Evolutionary conservation across 805 yeast genomes (phyloP), one percentile per base, ranked within the genome.

Genomic region (Saccharomycopsis guyanensis): DNA sequence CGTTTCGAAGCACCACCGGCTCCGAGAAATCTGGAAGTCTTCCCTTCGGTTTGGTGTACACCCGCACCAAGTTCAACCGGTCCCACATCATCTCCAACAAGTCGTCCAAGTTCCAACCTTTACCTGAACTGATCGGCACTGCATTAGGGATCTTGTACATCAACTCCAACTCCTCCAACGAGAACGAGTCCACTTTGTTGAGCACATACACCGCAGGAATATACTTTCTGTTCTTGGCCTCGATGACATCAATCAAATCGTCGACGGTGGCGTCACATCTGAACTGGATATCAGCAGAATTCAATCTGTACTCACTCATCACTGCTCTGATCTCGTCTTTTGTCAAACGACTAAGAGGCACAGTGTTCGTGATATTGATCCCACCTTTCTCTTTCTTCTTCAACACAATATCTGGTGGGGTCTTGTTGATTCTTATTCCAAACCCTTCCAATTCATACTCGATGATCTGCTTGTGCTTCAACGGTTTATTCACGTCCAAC

Each of bases 251-350:
- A 57, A 93, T 93, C 57, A 93, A 70, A 60, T 93, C 98, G 61
- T 93, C 99, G 18, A 94, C 95, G 0, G 96, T 86, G 19, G 98
- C 98, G 64, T 93, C 98, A 63, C 97, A 89, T 61, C 99, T 73
- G 68, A 93, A 83, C 1, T 96, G 93, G 55, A 93, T 85, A 63
- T 93, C 97, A 13, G 98, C 97, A 40, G 95, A 85, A 64, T 89
- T 87, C 57, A 93, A 86, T 63, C 89, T 79, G 67, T 93, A 93
- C 69, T 93, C 99, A 45, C 81, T 73, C 93, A 93, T 86, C 43
- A 93, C 98, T 2, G 98, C 98, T 59, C 84, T 76, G 58, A 93
- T 86, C 66, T 89, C 97, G 59, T 89, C 98, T 53, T 81, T 78
- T 56, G 88, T 96, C 58, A 93, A 72, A 60, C 84, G 91, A 3